These are phyloP conservation scores for Cercospora zeae-maydis DNA, from an alignment of 2,329 filamentous ascomycete species.

Conservation along the genomic window DNA sequence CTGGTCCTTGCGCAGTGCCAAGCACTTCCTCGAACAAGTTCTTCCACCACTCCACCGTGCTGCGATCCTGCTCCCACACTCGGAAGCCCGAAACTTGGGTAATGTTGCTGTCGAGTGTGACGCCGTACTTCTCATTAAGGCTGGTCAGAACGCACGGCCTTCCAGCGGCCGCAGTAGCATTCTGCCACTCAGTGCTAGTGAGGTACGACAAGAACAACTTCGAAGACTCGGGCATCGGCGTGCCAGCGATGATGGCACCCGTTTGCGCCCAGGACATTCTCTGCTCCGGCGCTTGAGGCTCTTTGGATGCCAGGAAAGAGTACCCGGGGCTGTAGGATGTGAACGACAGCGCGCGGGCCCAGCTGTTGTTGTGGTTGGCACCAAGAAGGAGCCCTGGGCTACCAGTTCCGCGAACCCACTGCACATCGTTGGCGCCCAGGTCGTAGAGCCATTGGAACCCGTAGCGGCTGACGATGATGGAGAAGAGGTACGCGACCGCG, in stretches of 20 bases:
- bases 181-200: slow-evolving; percentile 12
- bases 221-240: slow-evolving; percentile 46
- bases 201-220: slow-evolving; percentile 47
- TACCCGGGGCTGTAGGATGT: slow-evolving; percentile 9
- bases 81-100: slow-evolving; percentile 17
- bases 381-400: slow-evolving; percentile 40
- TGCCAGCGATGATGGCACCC: slow-evolving; percentile 46
- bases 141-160: background rate
- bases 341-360: slow-evolving; percentile 19
- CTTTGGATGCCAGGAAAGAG: background rate
- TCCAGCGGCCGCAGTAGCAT: slow-evolving; percentile 3
- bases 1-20: slow-evolving; percentile 20
- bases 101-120: slow-evolving; percentile 11
- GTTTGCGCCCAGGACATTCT: slow-evolving; percentile 49
- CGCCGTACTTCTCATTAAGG: slow-evolving; percentile 15
- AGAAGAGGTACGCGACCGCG: slow-evolving; percentile 51
- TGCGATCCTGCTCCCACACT: slow-evolving; percentile 17
- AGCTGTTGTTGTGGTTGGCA: slow-evolving; percentile 19
- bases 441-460: slow-evolving; percentile 47
- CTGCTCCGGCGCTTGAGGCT: slow-evolving; percentile 29
- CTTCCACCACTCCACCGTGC: slow-evolving; percentile 25
- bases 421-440: slow-evolving; percentile 46
- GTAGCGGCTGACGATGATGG: slow-evolving; percentile 43
- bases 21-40: slow-evolving; percentile 25
- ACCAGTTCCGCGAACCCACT: slow-evolving; percentile 51